Evolutionary conservation across 495 filamentous ascomycete species (phyloP).

Genomic region (Glonium stellatum): DNA sequence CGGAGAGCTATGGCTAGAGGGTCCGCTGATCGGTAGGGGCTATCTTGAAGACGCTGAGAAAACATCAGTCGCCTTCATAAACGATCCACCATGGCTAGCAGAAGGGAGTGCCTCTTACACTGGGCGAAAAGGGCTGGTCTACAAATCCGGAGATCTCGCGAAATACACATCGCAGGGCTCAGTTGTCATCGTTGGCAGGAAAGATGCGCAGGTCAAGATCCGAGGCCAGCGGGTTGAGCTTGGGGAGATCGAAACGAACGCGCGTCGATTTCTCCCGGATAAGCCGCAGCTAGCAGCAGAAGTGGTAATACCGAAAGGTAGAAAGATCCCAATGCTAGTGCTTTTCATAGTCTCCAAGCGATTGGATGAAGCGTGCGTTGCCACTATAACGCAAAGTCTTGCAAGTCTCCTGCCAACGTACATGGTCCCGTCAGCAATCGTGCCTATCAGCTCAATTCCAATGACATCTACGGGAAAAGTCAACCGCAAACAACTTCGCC

Average conservation of each 20-base stretch:
- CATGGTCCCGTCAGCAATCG: too few relatives aligned
- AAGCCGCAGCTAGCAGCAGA: slow-evolving; percentile 35
- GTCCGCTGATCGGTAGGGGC: slow-evolving; percentile 26
- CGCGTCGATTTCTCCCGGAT: slow-evolving; percentile 25
- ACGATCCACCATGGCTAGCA: slow-evolving; percentile 14
- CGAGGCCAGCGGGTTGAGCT: slow-evolving; percentile 32
- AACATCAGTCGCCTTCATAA: slow-evolving; percentile 20
- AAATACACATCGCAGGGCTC: slow-evolving; percentile 25
- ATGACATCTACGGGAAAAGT: too few relatives aligned
- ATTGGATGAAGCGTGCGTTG: too few relatives aligned
- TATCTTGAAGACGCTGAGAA: slow-evolving; percentile 27
- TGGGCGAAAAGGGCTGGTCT: slow-evolving; percentile 22
- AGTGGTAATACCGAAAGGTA: slow-evolving; percentile 35
- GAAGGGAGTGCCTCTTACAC: not conserved
- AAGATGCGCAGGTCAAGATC: slow-evolving; percentile 32
- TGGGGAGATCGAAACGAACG: slow-evolving; percentile 30
- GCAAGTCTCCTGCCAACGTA: too few relatives aligned
- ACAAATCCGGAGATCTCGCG: slow-evolving; percentile 29
- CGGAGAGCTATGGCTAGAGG: slow-evolving; percentile 27
- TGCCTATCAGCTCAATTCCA: too few relatives aligned
- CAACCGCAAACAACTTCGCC: too few relatives aligned
- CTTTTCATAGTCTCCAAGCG: slow-evolving; percentile 31
- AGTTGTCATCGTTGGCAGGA: slow-evolving; percentile 27
- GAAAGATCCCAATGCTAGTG: slow-evolving; percentile 34
- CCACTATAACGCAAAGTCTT: too few relatives aligned